Conservation (phyloP, 2,329 filamentous ascomycete species). For the Aspergillus tanneri region DNA sequence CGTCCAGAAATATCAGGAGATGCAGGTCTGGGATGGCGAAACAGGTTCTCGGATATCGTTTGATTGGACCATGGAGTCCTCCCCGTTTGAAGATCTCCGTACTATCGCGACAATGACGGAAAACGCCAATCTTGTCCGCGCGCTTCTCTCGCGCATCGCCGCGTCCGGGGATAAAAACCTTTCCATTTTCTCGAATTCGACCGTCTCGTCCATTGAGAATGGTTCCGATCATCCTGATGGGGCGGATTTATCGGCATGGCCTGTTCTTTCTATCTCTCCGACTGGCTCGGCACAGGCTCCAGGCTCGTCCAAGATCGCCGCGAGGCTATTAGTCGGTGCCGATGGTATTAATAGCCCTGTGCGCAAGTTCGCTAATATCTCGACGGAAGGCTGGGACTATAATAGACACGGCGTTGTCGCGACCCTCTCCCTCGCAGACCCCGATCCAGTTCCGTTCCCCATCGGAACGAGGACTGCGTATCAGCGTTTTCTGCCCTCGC, state of each 20-base stretch:
- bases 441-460: slow-evolving; percentile 30
- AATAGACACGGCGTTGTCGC: slow-evolving; percentile 86
- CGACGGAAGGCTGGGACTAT: slow-evolving; percentile 90
- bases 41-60: slow-evolving; percentile 86
- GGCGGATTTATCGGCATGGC: slow-evolving; percentile 81
- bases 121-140: slow-evolving; percentile 83
- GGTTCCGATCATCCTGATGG: slow-evolving; percentile 66
- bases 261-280: slow-evolving; percentile 70
- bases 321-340: slow-evolving; percentile 83
- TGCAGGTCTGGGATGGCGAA: slow-evolving; percentile 98
- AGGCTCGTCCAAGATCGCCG: slow-evolving; percentile 61
- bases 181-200: slow-evolving; percentile 71
- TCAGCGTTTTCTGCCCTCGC: slow-evolving; percentile 86
- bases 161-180: slow-evolving; percentile 61
- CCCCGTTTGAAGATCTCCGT: slow-evolving; percentile 49
- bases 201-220: slow-evolving; percentile 74
- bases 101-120: slow-evolving; percentile 96
- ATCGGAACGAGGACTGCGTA: slow-evolving; percentile 71
- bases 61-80: slow-evolving; percentile 61
- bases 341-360: slow-evolving; percentile 96
- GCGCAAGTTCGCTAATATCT: slow-evolving; percentile 81
- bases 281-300: slow-evolving; percentile 34
- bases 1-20: slow-evolving; percentile 85
- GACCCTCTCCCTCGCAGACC: slow-evolving; percentile 68
- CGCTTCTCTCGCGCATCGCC: slow-evolving; percentile 68